These are phyloP conservation scores for Geosiphon pyriformis DNA, from an alignment of 192 early-diverging fungal genomes.

Conservation along the genomic window DNA sequence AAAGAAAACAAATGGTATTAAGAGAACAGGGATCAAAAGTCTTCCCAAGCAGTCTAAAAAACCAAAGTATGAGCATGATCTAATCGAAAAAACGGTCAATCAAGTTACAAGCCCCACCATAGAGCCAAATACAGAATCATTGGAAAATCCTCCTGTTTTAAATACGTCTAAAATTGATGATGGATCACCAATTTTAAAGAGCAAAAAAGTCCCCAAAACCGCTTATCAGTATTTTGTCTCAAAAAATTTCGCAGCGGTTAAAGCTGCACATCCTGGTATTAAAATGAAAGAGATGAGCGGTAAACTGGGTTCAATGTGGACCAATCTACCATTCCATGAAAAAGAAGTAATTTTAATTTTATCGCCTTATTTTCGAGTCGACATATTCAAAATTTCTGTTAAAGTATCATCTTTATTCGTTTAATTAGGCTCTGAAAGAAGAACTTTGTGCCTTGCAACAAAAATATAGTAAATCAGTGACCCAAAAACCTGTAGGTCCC, in stretches of 20 bases:
- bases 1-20: neutral
- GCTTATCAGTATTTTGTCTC: neutral
- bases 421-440: neutral
- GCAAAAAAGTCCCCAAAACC: neutral
- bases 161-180: no score
- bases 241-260: neutral
- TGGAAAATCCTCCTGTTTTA: no score
- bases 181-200: neutral
- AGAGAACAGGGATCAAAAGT: neutral
- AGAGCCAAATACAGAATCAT: neutral
- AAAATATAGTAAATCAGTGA: neutral
- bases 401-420: no score
- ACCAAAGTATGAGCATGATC: neutral
- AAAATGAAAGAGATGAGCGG: neutral
- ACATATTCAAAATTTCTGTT: no score
- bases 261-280: neutral
- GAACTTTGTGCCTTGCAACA: neutral
- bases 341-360: neutral
- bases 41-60: neutral
- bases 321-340: neutral
- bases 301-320: neutral
- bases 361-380: no score
- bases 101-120: neutral
- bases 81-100: neutral
- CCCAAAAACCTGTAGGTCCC: no score